phyloP scores from a whole-genome alignment of 2,329 filamentous ascomycete species.

The Aspergillus flavus region DNA sequence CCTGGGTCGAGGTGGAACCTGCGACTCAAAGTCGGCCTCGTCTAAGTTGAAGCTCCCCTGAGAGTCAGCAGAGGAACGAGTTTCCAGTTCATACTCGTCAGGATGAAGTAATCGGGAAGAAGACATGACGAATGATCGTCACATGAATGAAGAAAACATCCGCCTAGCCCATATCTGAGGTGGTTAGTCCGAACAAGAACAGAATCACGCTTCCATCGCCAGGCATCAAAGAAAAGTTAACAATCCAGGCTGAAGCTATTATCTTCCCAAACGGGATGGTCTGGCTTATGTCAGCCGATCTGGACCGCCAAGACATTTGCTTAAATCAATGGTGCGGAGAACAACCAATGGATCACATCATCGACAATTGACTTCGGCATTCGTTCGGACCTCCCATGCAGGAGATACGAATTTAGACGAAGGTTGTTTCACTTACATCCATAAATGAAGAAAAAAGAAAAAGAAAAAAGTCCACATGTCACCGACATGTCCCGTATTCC shows the following conservation, averaged over 20 bases:
- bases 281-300: constrained; percentile 8
- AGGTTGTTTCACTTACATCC: not conserved
- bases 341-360: not conserved
- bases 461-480: not conserved
- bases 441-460: not conserved
- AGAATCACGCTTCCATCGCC: not conserved
- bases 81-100: constrained; percentile 45
- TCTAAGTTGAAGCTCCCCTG: constrained; percentile 46
- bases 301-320: constrained; percentile 1
- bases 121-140: constrained; percentile 34
- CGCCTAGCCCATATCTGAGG: constrained; percentile 21
- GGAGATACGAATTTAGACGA: not conserved
- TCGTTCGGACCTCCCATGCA: not conserved
- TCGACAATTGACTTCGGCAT: not conserved
- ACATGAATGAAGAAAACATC: constrained; percentile 12
- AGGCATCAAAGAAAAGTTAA: not conserved
- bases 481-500: not conserved
- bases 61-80: constrained; percentile 43
- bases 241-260: constrained; percentile 2
- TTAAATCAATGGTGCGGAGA: not conserved
- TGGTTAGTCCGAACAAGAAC: constrained; percentile 6
- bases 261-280: not conserved
- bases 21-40: constrained; percentile 46
- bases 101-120: constrained; percentile 42
- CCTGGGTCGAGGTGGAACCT: constrained; percentile 31